Evolutionary conservation across 169 alveolate species (phyloP).

Genomic region (Babesia bovis): DNA sequence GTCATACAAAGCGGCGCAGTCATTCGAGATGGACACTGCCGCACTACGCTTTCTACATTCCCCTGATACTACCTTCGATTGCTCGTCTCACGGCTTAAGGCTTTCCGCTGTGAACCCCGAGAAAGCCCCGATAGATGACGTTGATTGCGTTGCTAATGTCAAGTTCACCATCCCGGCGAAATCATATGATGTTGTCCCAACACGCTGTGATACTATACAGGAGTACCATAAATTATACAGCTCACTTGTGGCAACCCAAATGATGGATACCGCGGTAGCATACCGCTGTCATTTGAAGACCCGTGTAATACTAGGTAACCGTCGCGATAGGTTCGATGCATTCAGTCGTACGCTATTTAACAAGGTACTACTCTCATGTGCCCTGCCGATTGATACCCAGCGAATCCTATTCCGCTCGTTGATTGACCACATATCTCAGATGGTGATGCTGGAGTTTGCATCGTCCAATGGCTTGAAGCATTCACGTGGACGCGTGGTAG

Average conservation of each 20-base stretch:
- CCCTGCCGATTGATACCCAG: constrained; percentile 20
- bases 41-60: not conserved
- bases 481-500: not conserved
- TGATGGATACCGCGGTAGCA: constrained; percentile 62
- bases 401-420: constrained; percentile 15
- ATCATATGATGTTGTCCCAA: not conserved
- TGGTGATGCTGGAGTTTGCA: constrained; percentile 9
- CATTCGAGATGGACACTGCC: constrained; percentile 18
- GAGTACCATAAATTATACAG: constrained; percentile 32
- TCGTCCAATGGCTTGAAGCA: not conserved
- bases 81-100: constrained; percentile 9
- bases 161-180: not conserved
- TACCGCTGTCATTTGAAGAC: constrained; percentile 28
- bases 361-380: constrained; percentile 7
- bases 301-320: constrained; percentile 17
- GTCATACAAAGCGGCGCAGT: constrained; percentile 37
- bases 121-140: not conserved
- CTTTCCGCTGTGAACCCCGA: constrained; percentile 7
- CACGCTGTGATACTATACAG: constrained; percentile 23
- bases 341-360: constrained; percentile 31
- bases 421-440: constrained; percentile 50
- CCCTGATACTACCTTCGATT: not conserved
- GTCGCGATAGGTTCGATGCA: constrained; percentile 6
- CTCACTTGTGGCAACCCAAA: constrained; percentile 44
- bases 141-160: constrained; percentile 4